Evolutionary conservation across 2,329 filamentous ascomycete genomes (phyloP), one percentile per base, ranked within the genome.

Genomic region (Chaetomiaceae sp.): DNA sequence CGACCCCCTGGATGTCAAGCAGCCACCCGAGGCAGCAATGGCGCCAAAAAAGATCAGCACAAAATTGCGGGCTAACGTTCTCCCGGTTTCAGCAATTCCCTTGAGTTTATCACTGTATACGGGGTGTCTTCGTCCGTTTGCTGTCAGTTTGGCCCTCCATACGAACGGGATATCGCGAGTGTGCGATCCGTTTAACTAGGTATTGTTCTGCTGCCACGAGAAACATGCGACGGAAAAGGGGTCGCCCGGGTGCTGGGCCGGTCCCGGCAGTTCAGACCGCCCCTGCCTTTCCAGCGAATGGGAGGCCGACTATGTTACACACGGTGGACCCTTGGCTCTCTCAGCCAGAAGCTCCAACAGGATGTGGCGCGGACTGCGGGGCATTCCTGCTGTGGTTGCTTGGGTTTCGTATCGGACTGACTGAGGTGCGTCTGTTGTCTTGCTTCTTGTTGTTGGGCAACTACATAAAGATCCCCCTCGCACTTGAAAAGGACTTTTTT

Each of bases 371-470:
- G 10, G 16, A 32, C 25, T 38, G 51, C 38, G 51, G 51, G 51
- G 51, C 51, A 50, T 49, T 51, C 47, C 33, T 48, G 30, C 25
- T 37, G 23, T 32, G 38, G 47, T 54, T 50, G 48, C 51, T 54
- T 21, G 32, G 49, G 29, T 43, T 32, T 33, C 38, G 32, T 42
- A 48, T 54, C 46, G 50, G 50, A 46, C 52, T n/a, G n/a, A n/a
- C n/a, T n/a, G n/a, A n/a, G n/a, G n/a, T n/a, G n/a, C n/a, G n/a
- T 48, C 6, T 51, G 54, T 49, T 51, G 44, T 55, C 50, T 34
- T 54, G 43, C 38, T 50, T 48, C 43, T 36, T 45, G 43, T 40
- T 51, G 37, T 44, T 51, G 41, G 47, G 27, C 27, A 25, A 33
- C 32, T 47, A 18, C 33, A 9, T 14, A 33, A 33, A 30, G 9